Evolutionary conservation across 352 stramenopile genomes (phyloP).

Genomic region (Pythium grandisporangium): DNA sequence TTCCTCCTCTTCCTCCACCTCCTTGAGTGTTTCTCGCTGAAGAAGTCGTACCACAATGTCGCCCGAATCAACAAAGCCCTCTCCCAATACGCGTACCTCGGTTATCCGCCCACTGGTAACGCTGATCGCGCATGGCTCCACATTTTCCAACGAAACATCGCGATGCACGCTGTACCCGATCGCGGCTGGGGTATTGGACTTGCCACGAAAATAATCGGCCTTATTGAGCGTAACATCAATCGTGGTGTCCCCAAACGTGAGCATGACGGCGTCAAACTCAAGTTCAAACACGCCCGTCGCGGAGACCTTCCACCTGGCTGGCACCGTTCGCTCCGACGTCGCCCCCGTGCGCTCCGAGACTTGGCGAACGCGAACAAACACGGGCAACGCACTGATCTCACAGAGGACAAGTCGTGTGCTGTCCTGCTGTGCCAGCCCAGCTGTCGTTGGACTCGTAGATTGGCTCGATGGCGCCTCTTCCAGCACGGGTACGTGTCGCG

Average conservation of each 20-base stretch:
- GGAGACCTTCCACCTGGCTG: constrained; percentile 43
- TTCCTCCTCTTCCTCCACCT: too few relatives aligned
- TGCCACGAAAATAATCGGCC: constrained; percentile 33
- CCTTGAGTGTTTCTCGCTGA: constrained; percentile 19
- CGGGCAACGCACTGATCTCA: constrained; percentile 33
- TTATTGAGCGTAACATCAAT: constrained; percentile 54
- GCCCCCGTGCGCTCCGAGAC: constrained; percentile 36
- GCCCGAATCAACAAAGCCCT: constrained; percentile 52
- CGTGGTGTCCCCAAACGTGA: constrained; percentile 34
- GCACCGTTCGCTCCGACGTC: constrained; percentile 38
- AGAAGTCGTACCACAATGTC: constrained; percentile 44
- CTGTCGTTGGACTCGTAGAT: too few relatives aligned
- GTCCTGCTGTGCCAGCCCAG: too few relatives aligned
- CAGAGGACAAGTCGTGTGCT: constrained; percentile 8
- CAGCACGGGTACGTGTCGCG: too few relatives aligned
- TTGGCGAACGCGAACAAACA: constrained; percentile 48
- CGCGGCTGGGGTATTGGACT: constrained; percentile 24
- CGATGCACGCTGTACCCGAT: constrained; percentile 39
- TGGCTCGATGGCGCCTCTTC: too few relatives aligned
- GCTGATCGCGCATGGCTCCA: constrained; percentile 51
- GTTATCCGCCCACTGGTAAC: constrained; percentile 45
- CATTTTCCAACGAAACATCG: constrained; percentile 24
- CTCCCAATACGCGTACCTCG: constrained; percentile 38
- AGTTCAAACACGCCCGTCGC: constrained; percentile 45
- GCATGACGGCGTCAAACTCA: constrained; percentile 40